Evolutionary conservation across 2,329 filamentous ascomycete genomes (phyloP).

Genomic region (Xylaria polymorpha): DNA sequence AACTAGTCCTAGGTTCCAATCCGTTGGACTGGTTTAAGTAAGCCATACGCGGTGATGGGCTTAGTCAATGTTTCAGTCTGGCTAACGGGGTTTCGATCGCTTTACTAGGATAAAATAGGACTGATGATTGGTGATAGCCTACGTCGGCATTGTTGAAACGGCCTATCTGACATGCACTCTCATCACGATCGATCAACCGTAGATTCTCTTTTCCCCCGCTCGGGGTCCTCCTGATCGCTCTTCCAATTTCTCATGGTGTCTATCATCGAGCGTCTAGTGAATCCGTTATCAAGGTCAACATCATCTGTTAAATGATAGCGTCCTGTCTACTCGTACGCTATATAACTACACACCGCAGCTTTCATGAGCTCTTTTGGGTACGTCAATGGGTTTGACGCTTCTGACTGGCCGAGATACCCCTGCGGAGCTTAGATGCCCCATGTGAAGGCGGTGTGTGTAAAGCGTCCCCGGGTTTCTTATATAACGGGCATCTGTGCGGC

Average conservation of each 20-base stretch:
- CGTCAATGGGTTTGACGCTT: constrained; percentile 7
- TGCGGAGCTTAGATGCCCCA: constrained; percentile 21
- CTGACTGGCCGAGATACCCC: constrained; percentile 25
- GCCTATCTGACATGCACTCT: neutral
- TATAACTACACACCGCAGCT: constrained; percentile 32
- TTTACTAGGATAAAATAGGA: neutral
- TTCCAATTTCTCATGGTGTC: neutral
- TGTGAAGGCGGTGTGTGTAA: constrained; percentile 27
- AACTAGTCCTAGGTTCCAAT: neutral
- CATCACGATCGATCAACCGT: neutral
- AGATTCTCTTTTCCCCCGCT: neutral
- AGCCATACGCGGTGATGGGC: neutral
- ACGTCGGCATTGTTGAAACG: neutral
- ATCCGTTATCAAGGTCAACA: neutral
- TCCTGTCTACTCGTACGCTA: neutral
- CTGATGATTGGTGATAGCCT: constrained; percentile 1
- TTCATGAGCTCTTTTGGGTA: constrained; percentile 8
- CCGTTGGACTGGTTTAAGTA: neutral
- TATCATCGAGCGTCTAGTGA: neutral
- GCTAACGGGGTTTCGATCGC: neutral
- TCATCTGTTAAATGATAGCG: neutral
- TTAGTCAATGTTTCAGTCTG: constrained; percentile 11
- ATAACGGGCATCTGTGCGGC: neutral
- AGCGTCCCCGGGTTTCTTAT: constrained; percentile 11
- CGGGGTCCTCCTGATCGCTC: neutral